Evolutionary conservation across 305 asterid species (phyloP), one percentile per base, ranked within the genome.

Genomic region (Solanum hybrid): DNA sequence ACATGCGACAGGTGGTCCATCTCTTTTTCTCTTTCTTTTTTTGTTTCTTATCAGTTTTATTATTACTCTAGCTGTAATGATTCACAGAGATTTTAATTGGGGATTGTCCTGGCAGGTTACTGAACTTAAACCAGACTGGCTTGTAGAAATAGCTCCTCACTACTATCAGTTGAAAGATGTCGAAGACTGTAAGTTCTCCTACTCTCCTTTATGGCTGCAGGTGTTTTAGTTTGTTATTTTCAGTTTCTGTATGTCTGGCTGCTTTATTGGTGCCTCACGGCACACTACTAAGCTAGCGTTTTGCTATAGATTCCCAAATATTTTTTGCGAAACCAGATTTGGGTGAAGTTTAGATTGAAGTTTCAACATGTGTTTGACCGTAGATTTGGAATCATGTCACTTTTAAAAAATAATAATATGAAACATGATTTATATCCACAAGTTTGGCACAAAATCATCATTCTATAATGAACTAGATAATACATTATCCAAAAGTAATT

Each of bases 101-200:
- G 45, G 68, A 17, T 68, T 91, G 76, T 57, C 45, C 88, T 87
- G 57, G 79, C 91, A 92, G 94, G 93, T 90, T 7, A 96, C 97
- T 5, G 99, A 97, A 91, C 95, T 97, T 73, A 96, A 96, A 91
- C 99, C 99, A 1, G 98, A 97, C 36, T 97, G 99, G 98, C 92
- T 97, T 72, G 95, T 96, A 31, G 99, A 97, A 90, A 96, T 97
- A 88, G 98, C 99, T 88, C 99, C 98, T 70, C 99, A 96, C 91
- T 97, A 93, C 90, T 97, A 97, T 92, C 97, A 95, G 91, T 39
- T 95, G 93, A 96, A 95, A 94, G 98, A 97, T 83, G 98, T 97
- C 75, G 99, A 97, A 92, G 99, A 97, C 92, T 12, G 98, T 96
- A 91, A 92, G 96, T 86, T 12, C 32, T 89, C 93, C 90, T 90